Percentiles rank a stretch among this genome's conserved stretches.
phyloP scores from a whole-genome alignment of 345 rosid species.

The Salix viminalis region DNA sequence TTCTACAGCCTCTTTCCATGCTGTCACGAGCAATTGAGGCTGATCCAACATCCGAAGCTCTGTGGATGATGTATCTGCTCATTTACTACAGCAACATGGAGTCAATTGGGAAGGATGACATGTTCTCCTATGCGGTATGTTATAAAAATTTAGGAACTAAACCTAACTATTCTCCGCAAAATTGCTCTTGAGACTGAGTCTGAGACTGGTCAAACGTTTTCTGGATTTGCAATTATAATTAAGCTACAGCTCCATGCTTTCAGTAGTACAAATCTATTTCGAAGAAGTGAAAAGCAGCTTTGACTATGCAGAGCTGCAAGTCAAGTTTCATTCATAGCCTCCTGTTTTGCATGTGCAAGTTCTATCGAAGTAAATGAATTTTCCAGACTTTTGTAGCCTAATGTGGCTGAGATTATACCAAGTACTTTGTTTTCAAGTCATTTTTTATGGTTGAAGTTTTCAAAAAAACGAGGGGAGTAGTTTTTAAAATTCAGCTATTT shows the following conservation, averaged over 20 bases:
- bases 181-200: neutral
- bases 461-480: neutral
- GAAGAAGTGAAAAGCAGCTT: neutral
- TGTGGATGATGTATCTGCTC: constrained; percentile 78
- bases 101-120: constrained; percentile 54
- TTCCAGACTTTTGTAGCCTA: neutral
- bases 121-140: constrained; percentile 70
- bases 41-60: constrained; percentile 65
- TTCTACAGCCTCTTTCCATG: constrained; percentile 66
- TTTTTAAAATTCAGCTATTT: neutral
- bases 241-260: neutral
- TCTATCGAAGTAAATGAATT: neutral
- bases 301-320: neutral
- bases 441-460: neutral
- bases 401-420: neutral
- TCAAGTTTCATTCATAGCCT: neutral
- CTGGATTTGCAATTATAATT: neutral
- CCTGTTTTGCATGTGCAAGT: neutral
- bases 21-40: constrained; percentile 76
- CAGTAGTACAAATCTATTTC: neutral
- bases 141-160: neutral
- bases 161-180: neutral
- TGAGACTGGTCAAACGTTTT: neutral
- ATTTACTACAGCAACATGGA: constrained; percentile 45
- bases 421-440: neutral